Base-by-base conservation (phyloP, 2,329 filamentous ascomycete genomes). In the Zasmidium cellare region DNA sequence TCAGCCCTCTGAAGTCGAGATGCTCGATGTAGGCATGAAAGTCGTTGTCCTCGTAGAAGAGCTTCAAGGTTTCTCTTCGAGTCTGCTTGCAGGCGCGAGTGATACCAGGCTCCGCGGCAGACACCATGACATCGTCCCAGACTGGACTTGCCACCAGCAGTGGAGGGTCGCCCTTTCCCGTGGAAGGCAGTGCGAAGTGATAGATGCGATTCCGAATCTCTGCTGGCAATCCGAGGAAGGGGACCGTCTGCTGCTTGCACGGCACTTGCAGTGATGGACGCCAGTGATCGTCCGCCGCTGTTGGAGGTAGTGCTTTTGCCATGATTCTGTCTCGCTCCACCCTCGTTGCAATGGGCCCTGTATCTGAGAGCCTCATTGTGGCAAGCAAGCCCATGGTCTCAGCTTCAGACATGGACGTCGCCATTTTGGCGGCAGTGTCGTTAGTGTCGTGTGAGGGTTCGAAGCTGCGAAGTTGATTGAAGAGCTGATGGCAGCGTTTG, bases 191-290 rank as follows among this genome's bases (percentile, higher is more conserved):
- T 28, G 49, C 28, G 9, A 48, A 19, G 19, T 51, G 25, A 53
- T 63, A 63, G 25, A 61, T 56, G 9, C 50, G 53, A 38, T 65
- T 66, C 5, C 64, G 55, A 1, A 65, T 51, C 31, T 66, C 64
- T 19, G 63, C 49, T 2, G 62, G 56, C 1, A 63, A 44, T 16
- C 51, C 50, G 41, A 49, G 41, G 60, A 60, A 58, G 2, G 46
- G 24, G 5, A 23, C 20, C 9, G 49, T 58, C 44, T 63, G 55
- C 38, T 23, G 41, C 7, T 45, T 48, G 50, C 53, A 45, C 28
- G 46, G 12, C 46, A 18, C 3, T 23, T 22, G 16, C n/a, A 6
- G 14, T 28, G 46, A 11, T 24, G 22, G 20, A n/a, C 12, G 28
- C 14, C n/a, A 6, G 25, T 11, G 25, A 28, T 6, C 6, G 3